A percentile compares a stretch with the other conserved stretches of the same genome.
Evolutionary conservation across 2,329 filamentous ascomycete species (phyloP).

Genomic region (Uncinocarpus reesii): DNA sequence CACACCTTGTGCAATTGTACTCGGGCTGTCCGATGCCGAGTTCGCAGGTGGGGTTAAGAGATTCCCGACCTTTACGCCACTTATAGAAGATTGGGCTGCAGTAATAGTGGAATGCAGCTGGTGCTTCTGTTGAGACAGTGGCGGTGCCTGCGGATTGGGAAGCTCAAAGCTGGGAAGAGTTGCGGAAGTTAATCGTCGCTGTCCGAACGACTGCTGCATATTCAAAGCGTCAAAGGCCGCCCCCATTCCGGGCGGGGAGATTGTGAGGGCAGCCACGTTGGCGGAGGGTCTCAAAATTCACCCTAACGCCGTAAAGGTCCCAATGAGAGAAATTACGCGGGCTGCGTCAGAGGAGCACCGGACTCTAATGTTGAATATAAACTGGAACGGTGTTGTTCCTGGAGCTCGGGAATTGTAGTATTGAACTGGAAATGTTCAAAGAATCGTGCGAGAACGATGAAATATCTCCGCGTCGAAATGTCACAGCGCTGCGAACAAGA

Average conservation of each 20-base stretch:
- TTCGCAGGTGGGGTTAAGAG: constrained; percentile 54
- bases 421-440: not conserved
- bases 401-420: not conserved
- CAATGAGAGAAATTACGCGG: not conserved
- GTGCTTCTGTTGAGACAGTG: constrained; percentile 42
- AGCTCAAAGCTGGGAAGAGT: constrained; percentile 61
- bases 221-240: constrained; percentile 51
- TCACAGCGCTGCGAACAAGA: not conserved
- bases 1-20: constrained; percentile 35
- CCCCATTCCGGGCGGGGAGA: constrained; percentile 53
- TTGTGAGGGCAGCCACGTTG: constrained; percentile 53
- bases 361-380: too few species aligned
- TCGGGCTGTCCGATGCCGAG: constrained; percentile 39
- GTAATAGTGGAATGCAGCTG: constrained; percentile 32
- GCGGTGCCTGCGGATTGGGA: constrained; percentile 48
- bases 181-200: constrained; percentile 59
- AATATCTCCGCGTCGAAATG: not conserved
- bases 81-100: constrained; percentile 39
- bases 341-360: not conserved
- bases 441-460: not conserved
- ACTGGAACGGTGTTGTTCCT: too few species aligned
- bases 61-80: constrained; percentile 49
- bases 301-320: not conserved
- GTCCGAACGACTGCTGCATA: constrained; percentile 56
- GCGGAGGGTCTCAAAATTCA: not conserved